phyloP scores from a whole-genome alignment of 768 basidiomycete genomes.

The Lentinus tigrinus region DNA sequence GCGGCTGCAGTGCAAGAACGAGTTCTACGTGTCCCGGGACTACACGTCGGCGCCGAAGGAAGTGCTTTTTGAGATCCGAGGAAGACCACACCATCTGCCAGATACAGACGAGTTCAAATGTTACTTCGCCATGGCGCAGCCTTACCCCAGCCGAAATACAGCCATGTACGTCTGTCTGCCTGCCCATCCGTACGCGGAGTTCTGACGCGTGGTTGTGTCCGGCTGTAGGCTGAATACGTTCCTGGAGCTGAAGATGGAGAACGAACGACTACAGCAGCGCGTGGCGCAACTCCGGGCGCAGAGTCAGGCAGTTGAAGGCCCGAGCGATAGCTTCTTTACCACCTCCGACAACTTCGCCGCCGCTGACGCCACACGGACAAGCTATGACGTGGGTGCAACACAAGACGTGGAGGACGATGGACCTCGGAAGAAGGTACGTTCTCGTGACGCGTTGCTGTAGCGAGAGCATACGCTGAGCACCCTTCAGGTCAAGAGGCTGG shows the following conservation, averaged over 20 bases:
- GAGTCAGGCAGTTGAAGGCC: conserved; percentile 12
- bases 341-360: conserved; percentile 16
- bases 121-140: conserved; percentile 74
- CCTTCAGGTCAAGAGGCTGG: conserved; percentile 26
- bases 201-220: conserved; percentile 1
- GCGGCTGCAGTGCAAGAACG: conserved; percentile 53
- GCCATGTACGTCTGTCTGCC: conserved; percentile 50
- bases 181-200: conserved; percentile 1
- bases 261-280: conserved; percentile 72
- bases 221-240: conserved; percentile 61
- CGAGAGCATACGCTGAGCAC: not conserved
- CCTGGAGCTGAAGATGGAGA: conserved; percentile 85
- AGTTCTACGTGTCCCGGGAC: conserved; percentile 26
- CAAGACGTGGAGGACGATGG: conserved; percentile 42
- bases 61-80: conserved; percentile 70
- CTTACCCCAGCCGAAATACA: conserved; percentile 72
- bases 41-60: conserved; percentile 32
- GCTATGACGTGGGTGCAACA: conserved; percentile 1
- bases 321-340: conserved; percentile 3
- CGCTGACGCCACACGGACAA: conserved; percentile 1
- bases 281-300: conserved; percentile 42
- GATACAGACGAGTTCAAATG: conserved; percentile 47
- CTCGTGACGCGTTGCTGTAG: not conserved
- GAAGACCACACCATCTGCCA: conserved; percentile 52
- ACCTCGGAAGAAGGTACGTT: conserved; percentile 57